phyloP scores from a whole-genome alignment of 2,329 filamentous ascomycete genomes.

The Cyphellophora attinorum region DNA sequence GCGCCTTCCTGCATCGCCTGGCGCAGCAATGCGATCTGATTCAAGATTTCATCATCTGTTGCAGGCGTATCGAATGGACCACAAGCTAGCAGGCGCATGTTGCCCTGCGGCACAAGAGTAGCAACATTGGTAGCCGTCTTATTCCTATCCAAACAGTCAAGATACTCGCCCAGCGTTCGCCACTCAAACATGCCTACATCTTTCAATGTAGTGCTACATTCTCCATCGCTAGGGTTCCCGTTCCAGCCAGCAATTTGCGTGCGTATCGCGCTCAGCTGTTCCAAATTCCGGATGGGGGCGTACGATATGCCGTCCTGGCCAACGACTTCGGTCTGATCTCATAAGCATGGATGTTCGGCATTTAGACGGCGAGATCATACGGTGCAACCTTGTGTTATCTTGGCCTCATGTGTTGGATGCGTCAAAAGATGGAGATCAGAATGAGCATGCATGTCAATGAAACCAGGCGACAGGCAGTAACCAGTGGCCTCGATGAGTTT shows the following conservation, averaged over 20 bases:
- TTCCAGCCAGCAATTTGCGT: not conserved
- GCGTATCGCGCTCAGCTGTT: not conserved
- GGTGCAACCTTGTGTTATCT: not conserved
- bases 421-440: conserved; percentile 1
- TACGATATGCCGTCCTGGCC: not conserved
- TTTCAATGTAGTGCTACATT: not conserved
- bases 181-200: not conserved
- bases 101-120: not conserved
- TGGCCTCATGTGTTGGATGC: not conserved
- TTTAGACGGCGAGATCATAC: too few species aligned
- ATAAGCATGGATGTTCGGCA: too few species aligned
- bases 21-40: not conserved
- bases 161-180: not conserved
- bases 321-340: not conserved
- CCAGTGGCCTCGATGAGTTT: not conserved
- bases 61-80: not conserved
- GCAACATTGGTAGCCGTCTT: not conserved
- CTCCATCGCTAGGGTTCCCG: not conserved
- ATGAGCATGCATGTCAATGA: conserved; percentile 1
- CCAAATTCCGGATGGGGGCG: not conserved
- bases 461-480: not conserved
- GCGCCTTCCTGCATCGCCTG: not conserved
- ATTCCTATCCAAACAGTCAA: conserved; percentile 1
- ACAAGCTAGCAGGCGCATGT: not conserved
- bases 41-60: not conserved